These are phyloP conservation scores for Colletotrichum horii DNA, from an alignment of 2,329 filamentous ascomycete species.

Conservation along the genomic window DNA sequence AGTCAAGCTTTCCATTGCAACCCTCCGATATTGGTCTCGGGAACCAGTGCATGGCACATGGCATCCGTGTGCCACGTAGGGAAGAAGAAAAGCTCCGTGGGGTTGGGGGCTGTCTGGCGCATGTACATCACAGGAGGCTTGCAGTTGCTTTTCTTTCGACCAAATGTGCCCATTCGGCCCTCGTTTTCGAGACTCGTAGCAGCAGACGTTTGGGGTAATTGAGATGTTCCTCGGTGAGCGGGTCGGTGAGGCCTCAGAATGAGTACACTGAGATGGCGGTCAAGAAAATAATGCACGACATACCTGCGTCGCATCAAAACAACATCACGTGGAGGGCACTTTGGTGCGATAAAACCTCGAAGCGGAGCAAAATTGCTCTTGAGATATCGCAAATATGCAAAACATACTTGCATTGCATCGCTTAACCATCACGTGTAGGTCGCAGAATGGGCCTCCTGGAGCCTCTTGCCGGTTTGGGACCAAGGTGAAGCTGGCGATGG, in stretches of 20 bases:
- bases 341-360: background rate
- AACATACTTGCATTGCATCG: slow-evolving; percentile 19
- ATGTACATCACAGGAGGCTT: background rate
- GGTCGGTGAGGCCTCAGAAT: background rate
- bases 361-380: slow-evolving; percentile 7
- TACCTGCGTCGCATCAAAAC: slow-evolving; percentile 8
- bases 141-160: background rate
- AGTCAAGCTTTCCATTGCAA: background rate
- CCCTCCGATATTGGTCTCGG: background rate
- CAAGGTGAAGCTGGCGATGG: background rate
- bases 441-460: slow-evolving; percentile 15
- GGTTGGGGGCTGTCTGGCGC: background rate
- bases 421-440: slow-evolving; percentile 15
- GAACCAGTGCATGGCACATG: background rate
- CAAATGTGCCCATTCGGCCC: background rate
- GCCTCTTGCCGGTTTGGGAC: background rate
- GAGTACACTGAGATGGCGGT: background rate
- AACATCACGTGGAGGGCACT: slow-evolving; percentile 13
- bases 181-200: background rate
- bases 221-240: background rate
- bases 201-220: background rate
- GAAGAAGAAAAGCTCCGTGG: background rate
- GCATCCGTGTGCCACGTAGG: background rate
- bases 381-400: slow-evolving; percentile 22
- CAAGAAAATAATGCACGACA: slow-evolving; percentile 8